phyloP scores from a whole-genome alignment of 2,329 filamentous ascomycete species.

The Simplicillium sp. region DNA sequence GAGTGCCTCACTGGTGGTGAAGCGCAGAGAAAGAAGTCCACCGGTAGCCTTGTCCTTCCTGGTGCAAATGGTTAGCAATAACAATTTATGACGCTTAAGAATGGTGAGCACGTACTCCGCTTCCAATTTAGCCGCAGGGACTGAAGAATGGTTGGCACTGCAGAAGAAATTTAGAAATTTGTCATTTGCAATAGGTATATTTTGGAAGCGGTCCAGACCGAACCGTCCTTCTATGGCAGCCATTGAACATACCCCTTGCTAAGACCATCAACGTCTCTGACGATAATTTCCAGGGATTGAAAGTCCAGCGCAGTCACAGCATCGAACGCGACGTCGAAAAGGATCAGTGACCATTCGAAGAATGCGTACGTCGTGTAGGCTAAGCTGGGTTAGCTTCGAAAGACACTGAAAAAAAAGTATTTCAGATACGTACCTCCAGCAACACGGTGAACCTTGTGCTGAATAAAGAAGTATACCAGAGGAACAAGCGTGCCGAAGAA shows the following conservation, averaged over 20 bases:
- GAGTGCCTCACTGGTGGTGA: constrained; percentile 64
- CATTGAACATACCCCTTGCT: constrained; percentile 98
- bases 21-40: constrained; percentile 59
- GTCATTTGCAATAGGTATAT: too few relatives aligned
- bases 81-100: not conserved
- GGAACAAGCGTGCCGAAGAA: constrained; percentile 91
- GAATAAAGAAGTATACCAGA: constrained; percentile 93
- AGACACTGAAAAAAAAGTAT: not conserved
- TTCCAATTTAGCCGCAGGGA: constrained; percentile 46
- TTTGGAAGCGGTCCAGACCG: constrained; percentile 9
- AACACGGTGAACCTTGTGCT: constrained; percentile 93
- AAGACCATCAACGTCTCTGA: constrained; percentile 80
- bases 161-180: constrained; percentile 29
- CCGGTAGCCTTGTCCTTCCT: constrained; percentile 69
- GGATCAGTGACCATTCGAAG: constrained; percentile 92
- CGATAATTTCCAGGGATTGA: constrained; percentile 72
- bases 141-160: constrained; percentile 38
- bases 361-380: constrained; percentile 97
- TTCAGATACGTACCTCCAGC: constrained; percentile 63
- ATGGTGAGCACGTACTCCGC: constrained; percentile 55
- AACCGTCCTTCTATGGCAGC: constrained; percentile 71
- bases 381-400: constrained; percentile 24
- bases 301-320: constrained; percentile 92
- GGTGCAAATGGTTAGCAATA: constrained; percentile 13
- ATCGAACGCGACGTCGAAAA: constrained; percentile 95